These are phyloP conservation scores for Coemansia sp. DNA, from an alignment of 192 early-diverging fungal species.

Conservation along the genomic window DNA sequence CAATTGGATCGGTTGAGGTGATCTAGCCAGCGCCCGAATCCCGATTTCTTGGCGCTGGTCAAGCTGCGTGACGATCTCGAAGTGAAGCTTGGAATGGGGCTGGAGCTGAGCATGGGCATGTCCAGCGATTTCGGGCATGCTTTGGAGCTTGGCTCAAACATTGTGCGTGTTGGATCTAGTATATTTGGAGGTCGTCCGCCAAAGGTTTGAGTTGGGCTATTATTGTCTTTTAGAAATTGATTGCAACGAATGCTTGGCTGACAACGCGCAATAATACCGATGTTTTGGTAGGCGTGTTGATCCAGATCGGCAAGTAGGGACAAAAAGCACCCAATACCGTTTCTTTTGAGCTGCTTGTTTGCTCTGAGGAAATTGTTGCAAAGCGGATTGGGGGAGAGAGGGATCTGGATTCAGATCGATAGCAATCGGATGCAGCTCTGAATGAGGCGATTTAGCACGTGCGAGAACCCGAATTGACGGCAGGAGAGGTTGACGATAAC, in stretches of 20 bases:
- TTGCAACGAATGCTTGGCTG: too few species aligned
- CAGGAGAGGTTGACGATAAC: not conserved
- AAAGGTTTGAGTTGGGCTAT: constrained; percentile 11
- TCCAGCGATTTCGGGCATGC: constrained; percentile 90
- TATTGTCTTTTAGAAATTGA: too few species aligned
- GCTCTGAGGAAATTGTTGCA: too few species aligned
- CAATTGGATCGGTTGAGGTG: constrained; percentile 82
- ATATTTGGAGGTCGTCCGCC: constrained; percentile 79
- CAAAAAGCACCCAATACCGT: too few species aligned
- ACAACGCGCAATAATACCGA: too few species aligned
- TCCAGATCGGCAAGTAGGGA: too few species aligned
- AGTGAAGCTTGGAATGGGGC: constrained; percentile 17
- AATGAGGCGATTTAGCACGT: not conserved
- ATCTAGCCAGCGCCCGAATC: constrained; percentile 47
- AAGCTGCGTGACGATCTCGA: constrained; percentile 38
- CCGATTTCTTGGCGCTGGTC: constrained; percentile 51
- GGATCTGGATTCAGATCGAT: not conserved
- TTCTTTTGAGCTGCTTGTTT: not conserved
- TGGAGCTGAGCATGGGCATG: constrained; percentile 98
- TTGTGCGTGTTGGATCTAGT: constrained; percentile 88
- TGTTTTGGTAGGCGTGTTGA: too few species aligned
- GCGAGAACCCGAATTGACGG: not conserved
- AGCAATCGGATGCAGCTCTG: not conserved
- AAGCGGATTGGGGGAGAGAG: not conserved
- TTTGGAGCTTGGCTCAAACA: constrained; percentile 82